phyloP scores from a whole-genome alignment of 768 basidiomycete genomes.

The Coprinopsis cinerea region DNA sequence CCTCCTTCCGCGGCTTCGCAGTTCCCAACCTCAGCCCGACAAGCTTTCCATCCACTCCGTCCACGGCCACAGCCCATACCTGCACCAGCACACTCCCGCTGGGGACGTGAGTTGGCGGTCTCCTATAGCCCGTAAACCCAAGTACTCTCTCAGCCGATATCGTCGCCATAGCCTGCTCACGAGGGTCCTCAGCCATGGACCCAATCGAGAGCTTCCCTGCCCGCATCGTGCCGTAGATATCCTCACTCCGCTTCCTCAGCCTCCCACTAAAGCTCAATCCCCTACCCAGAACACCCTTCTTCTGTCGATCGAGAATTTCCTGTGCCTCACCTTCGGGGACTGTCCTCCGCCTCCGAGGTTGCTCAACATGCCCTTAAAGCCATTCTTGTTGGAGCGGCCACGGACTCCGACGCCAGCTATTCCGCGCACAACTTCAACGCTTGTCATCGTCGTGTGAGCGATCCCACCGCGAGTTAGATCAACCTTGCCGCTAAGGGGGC shows the following conservation, averaged over 20 bases:
- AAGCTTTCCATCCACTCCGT: conserved; percentile 64
- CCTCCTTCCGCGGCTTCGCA: conserved; percentile 3
- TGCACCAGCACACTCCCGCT: conserved; percentile 72
- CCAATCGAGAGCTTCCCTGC: not conserved
- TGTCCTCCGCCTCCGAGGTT: conserved; percentile 15
- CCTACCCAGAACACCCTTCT: not conserved
- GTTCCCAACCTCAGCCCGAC: conserved; percentile 40
- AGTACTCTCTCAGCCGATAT: conserved; percentile 27
- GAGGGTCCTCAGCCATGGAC: not conserved
- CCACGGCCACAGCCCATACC: conserved; percentile 85
- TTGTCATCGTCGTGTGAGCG: conserved; percentile 87
- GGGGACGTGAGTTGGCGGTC: conserved; percentile 70
- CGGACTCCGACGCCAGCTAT: conserved; percentile 24
- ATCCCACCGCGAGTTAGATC: conserved; percentile 74
- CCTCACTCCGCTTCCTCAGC: conserved; percentile 14
- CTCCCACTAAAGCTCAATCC: not conserved
- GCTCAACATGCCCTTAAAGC: not conserved
- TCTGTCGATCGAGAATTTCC: conserved; percentile 4
- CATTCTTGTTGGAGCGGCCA: not conserved
- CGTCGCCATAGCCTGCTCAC: conserved; percentile 1
- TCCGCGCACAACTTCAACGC: conserved; percentile 70
- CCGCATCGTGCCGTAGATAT: not conserved
- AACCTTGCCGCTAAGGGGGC: conserved; percentile 30
- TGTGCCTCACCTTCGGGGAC: conserved; percentile 7
- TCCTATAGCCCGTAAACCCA: conserved; percentile 64